A percentile compares a stretch with the other conserved stretches of the same genome.
Evolutionary conservation across 1,284 basidiomycete species (phyloP).

Genomic region (Vanrija pseudolonga): DNA sequence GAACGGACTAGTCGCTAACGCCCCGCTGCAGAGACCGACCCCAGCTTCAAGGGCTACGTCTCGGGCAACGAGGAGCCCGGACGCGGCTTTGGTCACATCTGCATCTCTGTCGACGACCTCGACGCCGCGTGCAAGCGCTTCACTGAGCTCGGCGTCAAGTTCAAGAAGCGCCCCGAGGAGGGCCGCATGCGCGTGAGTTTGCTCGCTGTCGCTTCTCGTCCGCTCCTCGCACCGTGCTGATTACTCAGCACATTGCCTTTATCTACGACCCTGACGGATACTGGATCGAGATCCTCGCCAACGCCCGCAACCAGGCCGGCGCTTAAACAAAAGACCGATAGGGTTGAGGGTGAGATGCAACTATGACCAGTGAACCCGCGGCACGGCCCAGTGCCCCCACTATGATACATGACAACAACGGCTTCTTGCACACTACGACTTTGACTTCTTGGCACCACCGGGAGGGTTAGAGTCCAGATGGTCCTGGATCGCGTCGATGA

Average conservation of each 20-base stretch:
- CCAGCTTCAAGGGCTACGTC: slow-evolving; percentile 71
- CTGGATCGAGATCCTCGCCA: slow-evolving; percentile 54
- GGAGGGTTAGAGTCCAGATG: slow-evolving; percentile 21
- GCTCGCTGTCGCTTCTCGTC: slow-evolving; percentile 58
- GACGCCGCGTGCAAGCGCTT: slow-evolving; percentile 80
- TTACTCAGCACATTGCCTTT: slow-evolving; percentile 59
- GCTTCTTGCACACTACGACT: not conserved
- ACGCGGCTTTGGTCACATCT: slow-evolving; percentile 80
- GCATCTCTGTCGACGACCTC: slow-evolving; percentile 72
- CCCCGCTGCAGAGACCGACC: slow-evolving; percentile 57
- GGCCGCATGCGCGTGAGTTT: slow-evolving; percentile 81
- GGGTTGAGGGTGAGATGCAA: no score
- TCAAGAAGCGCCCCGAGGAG: slow-evolving; percentile 83
- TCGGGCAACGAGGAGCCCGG: slow-evolving; percentile 81
- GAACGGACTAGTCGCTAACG: no score
- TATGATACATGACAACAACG: no score
- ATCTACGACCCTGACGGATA: slow-evolving; percentile 78
- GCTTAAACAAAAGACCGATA: slow-evolving; percentile 4
- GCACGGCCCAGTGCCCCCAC: no score
- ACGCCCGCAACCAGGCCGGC: slow-evolving; percentile 12
- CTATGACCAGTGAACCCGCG: not conserved
- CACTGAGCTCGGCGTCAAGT: slow-evolving; percentile 72
- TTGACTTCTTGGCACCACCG: slow-evolving; percentile 21
- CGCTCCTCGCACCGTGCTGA: no score
- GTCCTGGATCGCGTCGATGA: slow-evolving; percentile 28